Evolutionary conservation across 169 alveolate genomes (phyloP).

Genomic region (Toxoplasma gondii): DNA sequence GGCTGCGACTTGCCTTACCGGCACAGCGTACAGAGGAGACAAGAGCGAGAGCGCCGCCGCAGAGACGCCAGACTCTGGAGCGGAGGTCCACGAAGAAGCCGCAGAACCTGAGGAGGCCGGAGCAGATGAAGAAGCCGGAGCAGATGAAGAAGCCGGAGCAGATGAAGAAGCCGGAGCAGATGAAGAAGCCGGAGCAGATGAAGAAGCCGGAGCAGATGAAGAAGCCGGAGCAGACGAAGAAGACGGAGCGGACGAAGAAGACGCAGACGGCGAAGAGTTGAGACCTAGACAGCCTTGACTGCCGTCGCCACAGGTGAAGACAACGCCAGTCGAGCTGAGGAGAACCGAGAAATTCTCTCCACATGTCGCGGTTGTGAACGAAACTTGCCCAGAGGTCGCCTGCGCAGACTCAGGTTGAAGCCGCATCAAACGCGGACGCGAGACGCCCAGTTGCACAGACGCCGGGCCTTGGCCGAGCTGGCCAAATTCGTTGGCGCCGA

Average conservation of each 20-base stretch:
- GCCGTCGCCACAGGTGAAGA: constrained; percentile 37
- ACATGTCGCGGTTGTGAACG: constrained; percentile 5
- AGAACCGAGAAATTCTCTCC: constrained; percentile 20
- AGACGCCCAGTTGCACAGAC: neutral
- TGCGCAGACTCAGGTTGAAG: neutral
- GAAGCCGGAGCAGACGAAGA: neutral
- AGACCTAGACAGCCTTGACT: constrained; percentile 40
- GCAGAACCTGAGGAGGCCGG: neutral
- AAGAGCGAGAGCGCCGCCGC: neutral
- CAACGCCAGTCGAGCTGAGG: constrained; percentile 23
- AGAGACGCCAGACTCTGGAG: neutral
- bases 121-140: neutral
- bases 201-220: no score
- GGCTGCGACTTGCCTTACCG: constrained; percentile 76
- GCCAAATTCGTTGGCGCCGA: constrained; percentile 54
- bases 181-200: no score
- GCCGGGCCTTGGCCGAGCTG: constrained; percentile 51
- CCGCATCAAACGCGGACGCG: constrained; percentile 22
- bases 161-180: no score
- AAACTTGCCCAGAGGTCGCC: neutral
- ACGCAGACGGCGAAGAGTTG: neutral
- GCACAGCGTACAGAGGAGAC: constrained; percentile 70
- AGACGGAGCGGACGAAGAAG: neutral
- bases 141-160: no score
- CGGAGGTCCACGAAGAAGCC: neutral